phyloP scores from a whole-genome alignment of 1,284 basidiomycete genomes.

The Cutaneotrichosporon sp. region DNA sequence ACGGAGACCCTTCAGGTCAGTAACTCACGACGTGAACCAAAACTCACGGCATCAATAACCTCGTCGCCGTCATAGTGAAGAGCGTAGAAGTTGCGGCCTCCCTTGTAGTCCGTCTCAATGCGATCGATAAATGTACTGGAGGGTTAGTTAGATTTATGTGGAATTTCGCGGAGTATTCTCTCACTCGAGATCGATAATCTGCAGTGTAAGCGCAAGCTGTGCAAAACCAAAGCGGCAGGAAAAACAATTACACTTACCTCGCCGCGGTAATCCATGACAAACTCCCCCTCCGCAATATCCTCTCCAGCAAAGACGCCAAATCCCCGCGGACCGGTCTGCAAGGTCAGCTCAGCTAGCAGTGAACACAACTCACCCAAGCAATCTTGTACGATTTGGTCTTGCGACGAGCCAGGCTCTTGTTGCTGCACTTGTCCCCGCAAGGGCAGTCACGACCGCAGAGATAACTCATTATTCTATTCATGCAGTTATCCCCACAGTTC shows the following conservation, averaged over 20 bases:
- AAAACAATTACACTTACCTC: slow-evolving; percentile 41
- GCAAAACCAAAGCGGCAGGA: slow-evolving; percentile 6
- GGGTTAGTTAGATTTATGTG: not conserved
- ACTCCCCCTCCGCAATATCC: slow-evolving; percentile 47
- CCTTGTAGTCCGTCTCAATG: slow-evolving; percentile 38
- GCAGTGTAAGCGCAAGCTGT: slow-evolving; percentile 11
- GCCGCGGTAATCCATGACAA: slow-evolving; percentile 52
- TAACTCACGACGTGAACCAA: not conserved
- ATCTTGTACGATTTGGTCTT: slow-evolving; percentile 36
- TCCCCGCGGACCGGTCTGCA: slow-evolving; percentile 49
- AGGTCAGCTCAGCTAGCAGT: not conserved
- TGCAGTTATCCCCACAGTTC: slow-evolving; percentile 49
- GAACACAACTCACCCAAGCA: slow-evolving; percentile 40
- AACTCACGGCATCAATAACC: slow-evolving; percentile 49
- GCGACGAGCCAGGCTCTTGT: slow-evolving; percentile 39
- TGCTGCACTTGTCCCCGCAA: slow-evolving; percentile 42
- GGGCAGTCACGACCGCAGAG: slow-evolving; percentile 51
- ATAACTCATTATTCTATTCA: slow-evolving; percentile 52
- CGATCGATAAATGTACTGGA: slow-evolving; percentile 40
- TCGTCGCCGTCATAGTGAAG: slow-evolving; percentile 51
- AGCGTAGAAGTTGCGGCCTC: slow-evolving; percentile 48
- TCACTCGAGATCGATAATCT: slow-evolving; percentile 34
- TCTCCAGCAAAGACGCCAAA: slow-evolving; percentile 50
- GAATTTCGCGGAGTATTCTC: not conserved
- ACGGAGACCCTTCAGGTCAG: slow-evolving; percentile 38